Percentiles rank a stretch among this genome's conserved stretches.
These are phyloP conservation scores for Monosporascus sp. DNA, from an alignment of 2,329 filamentous ascomycete species.

Conservation along the genomic window DNA sequence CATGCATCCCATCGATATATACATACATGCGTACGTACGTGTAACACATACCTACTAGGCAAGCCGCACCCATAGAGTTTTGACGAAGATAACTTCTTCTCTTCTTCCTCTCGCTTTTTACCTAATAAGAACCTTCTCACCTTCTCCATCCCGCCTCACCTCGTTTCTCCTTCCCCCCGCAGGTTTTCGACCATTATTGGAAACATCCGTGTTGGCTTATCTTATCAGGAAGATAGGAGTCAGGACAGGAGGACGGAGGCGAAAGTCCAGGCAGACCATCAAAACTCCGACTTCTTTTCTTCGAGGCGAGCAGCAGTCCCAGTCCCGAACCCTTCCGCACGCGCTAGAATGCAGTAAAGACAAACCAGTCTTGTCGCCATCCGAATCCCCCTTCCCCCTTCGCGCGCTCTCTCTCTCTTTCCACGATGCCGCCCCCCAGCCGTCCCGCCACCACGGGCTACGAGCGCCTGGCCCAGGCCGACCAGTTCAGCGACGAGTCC, in stretches of 20 bases:
- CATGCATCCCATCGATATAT: not conserved
- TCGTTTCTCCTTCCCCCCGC: no score
- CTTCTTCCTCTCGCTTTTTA: no score
- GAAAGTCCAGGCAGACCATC: no score
- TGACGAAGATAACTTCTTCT: not conserved
- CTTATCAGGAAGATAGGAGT: no score
- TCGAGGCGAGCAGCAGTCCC: no score
- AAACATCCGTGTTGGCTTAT: no score
- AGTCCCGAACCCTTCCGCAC: not conserved
- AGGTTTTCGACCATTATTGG: no score
- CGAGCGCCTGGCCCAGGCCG: conserved; percentile 77
- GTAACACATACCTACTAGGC: not conserved
- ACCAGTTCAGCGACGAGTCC: conserved; percentile 67
- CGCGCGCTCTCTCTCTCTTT: not conserved
- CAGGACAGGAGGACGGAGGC: no score
- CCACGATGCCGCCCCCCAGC: conserved; percentile 55
- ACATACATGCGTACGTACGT: not conserved
- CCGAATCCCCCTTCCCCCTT: not conserved
- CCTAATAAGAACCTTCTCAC: not conserved
- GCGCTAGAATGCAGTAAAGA: not conserved
- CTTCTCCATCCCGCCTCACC: not conserved
- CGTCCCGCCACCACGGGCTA: conserved; percentile 76
- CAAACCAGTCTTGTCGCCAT: not conserved
- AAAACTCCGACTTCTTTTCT: no score
- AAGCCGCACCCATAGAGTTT: no score